Percentiles rank a stretch among this genome's conserved stretches.
phyloP scores from a whole-genome alignment of 345 rosid species.

The Sonneratia caseolaris region DNA sequence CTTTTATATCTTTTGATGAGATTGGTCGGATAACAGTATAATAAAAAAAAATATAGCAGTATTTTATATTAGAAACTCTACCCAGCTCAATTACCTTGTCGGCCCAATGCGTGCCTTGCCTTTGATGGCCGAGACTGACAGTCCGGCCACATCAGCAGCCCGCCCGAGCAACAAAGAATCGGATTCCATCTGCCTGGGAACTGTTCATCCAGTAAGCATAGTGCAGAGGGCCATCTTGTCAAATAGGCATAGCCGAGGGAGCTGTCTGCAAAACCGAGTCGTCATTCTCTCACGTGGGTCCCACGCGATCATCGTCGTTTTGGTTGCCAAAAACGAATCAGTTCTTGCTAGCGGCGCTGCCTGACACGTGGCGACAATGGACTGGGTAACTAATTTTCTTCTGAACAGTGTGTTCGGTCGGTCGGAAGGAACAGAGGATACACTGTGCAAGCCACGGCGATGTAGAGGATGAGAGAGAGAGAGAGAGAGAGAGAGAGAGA shows the following conservation, averaged over 20 bases:
- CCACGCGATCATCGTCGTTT: not conserved
- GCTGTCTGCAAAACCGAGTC: not conserved
- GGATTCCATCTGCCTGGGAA: no score
- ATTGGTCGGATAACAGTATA: no score
- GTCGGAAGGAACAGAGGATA: not conserved
- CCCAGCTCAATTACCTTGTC: no score
- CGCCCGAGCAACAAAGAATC: no score
- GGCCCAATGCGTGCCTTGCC: no score
- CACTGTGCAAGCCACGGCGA: not conserved
- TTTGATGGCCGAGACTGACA: no score
- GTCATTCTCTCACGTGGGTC: not conserved
- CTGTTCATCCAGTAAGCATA: not conserved
- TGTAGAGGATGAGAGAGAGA: not conserved
- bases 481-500: not conserved
- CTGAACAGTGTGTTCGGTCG: not conserved
- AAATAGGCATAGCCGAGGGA: not conserved
- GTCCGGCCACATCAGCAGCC: no score
- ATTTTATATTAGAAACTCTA: no score
- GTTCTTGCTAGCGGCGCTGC: not conserved
- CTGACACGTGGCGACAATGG: conserved; percentile 1
- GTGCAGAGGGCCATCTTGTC: not conserved
- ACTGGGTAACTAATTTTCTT: not conserved
- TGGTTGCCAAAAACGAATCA: not conserved
- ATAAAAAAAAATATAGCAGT: no score
- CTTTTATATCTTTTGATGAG: no score